Evolutionary conservation across 2,329 filamentous ascomycete species (phyloP).

Genomic region (Colletotrichum shisoi): DNA sequence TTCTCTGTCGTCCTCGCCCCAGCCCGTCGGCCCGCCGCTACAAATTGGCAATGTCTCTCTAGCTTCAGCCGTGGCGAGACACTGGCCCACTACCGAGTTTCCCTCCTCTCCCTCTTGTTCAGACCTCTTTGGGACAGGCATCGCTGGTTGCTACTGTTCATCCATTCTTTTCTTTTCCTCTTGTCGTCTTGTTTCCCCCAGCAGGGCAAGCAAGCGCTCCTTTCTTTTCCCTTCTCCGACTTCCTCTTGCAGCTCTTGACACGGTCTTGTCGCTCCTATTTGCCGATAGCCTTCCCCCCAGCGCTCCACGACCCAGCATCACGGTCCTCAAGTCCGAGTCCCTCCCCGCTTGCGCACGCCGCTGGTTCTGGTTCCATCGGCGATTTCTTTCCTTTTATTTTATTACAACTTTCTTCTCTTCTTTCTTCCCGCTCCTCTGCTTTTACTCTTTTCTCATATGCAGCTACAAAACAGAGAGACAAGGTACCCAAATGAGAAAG

Average conservation of each 20-base stretch:
- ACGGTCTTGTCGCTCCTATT: slow-evolving; percentile 8
- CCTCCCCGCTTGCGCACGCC: slow-evolving; percentile 1
- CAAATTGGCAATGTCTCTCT: slow-evolving; percentile 22
- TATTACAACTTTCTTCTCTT: background rate
- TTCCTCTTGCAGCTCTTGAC: slow-evolving; percentile 6
- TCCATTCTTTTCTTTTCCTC: slow-evolving; percentile 5
- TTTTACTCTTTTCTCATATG: background rate
- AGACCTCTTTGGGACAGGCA: slow-evolving; percentile 6
- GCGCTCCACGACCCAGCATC: slow-evolving; percentile 10
- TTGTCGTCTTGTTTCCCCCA: background rate
- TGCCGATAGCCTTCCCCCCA: slow-evolving; percentile 1
- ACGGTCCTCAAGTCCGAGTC: slow-evolving; percentile 1
- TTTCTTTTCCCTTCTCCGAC: slow-evolving; percentile 27
- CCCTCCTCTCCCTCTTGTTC: background rate
- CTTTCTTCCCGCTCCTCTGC: background rate
- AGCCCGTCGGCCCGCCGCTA: background rate
- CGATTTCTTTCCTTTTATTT: slow-evolving; percentile 9
- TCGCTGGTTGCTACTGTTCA: slow-evolving; percentile 12
- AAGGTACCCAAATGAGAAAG: background rate
- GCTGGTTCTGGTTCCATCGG: background rate
- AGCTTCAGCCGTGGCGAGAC: slow-evolving; percentile 29
- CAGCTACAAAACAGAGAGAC: background rate
- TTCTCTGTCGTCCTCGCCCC: background rate
- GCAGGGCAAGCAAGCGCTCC: background rate
- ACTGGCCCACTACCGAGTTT: slow-evolving; percentile 24